Conservation (phyloP, 768 basidiomycete species). For the Termitomyces eurrhizus region DNA sequence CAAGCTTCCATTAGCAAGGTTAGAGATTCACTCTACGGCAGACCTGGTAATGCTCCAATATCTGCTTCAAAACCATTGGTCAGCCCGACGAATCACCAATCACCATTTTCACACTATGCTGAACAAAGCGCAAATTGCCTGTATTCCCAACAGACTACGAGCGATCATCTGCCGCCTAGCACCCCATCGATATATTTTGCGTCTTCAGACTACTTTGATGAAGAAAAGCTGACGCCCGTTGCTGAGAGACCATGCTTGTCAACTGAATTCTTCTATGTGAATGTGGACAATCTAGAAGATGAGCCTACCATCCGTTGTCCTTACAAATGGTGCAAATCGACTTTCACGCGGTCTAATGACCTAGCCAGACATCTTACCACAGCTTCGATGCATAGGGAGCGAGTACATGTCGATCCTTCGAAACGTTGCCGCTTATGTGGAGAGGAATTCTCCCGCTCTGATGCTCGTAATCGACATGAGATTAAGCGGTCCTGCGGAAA, state of each 20-base stretch:
- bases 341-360: slow-evolving; percentile 23
- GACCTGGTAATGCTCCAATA: background rate
- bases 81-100: background rate
- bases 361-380: slow-evolving; percentile 20
- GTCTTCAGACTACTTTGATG: background rate
- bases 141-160: background rate
- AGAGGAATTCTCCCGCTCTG: slow-evolving; percentile 22
- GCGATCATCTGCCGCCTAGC: background rate
- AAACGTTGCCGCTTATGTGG: slow-evolving; percentile 19
- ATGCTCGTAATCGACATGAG: slow-evolving; percentile 26
- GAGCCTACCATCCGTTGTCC: slow-evolving; percentile 14
- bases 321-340: slow-evolving; percentile 19
- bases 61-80: background rate
- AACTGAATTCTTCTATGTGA: background rate
- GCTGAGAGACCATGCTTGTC: background rate
- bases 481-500: slow-evolving; percentile 20
- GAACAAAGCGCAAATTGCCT: background rate
- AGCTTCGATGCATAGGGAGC: slow-evolving; percentile 19
- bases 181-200: background rate
- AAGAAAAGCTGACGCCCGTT: background rate
- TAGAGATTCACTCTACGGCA: background rate
- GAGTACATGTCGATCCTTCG: slow-evolving; percentile 8
- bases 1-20: background rate
- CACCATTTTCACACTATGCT: background rate
- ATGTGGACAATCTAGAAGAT: background rate